Conservation (phyloP, 1,284 basidiomycete species). For the Tilletiopsis washingtonensis region DNA sequence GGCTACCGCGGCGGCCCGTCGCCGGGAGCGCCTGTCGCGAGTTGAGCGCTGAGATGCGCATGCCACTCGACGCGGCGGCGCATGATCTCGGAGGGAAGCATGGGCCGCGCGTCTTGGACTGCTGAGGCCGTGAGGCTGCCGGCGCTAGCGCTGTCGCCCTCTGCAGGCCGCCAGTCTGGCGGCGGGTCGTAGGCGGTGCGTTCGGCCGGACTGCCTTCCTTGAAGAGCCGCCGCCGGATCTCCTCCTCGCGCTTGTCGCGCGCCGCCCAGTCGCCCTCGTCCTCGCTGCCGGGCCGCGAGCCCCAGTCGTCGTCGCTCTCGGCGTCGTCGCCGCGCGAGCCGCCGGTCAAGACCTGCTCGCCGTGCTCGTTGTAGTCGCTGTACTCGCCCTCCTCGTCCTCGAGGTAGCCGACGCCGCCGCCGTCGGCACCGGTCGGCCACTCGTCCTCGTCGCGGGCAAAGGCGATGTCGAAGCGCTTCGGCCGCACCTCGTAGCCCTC, state of each 20-base stretch:
- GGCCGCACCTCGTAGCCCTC: constrained; percentile 20
- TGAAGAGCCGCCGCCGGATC: neutral
- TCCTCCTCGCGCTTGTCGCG: neutral
- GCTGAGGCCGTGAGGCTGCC: neutral
- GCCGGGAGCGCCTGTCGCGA: too few species aligned
- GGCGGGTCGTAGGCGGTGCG: neutral
- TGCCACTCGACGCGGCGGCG: constrained; percentile 2
- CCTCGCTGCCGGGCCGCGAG: neutral
- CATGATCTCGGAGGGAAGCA: constrained; percentile 7
- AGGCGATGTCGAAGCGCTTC: constrained; percentile 11
- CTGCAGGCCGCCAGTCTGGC: neutral
- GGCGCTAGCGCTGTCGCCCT: neutral
- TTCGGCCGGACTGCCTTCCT: neutral
- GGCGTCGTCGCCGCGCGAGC: neutral
- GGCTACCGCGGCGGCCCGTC: too few species aligned
- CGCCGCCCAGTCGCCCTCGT: constrained; percentile 5
- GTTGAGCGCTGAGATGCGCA: too few species aligned
- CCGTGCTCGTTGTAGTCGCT: constrained; percentile 1
- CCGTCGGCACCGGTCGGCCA: neutral
- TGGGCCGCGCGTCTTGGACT: neutral
- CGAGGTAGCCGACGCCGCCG: neutral
- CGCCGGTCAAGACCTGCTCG: neutral
- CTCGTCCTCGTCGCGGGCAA: neutral
- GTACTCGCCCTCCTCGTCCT: constrained; percentile 1
- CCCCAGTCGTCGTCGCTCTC: neutral